Evolutionary conservation across 1,284 basidiomycete species (phyloP).

Genomic region (Cerrena zonata): DNA sequence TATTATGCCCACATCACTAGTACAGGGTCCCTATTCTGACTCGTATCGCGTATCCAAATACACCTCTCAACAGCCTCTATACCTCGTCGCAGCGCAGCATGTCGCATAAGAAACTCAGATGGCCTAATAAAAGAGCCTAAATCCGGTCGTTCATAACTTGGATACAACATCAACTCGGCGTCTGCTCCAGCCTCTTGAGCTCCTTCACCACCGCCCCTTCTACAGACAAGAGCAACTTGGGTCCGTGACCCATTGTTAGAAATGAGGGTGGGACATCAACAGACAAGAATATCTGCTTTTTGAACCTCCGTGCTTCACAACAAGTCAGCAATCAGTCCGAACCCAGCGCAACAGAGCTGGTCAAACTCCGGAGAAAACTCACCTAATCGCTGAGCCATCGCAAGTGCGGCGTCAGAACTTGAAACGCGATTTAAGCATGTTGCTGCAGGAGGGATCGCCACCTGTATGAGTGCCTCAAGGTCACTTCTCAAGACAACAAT

Average conservation of each 20-base stretch:
- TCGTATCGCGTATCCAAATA: not conserved
- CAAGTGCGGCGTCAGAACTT: slow-evolving; percentile 57
- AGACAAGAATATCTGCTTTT: slow-evolving; percentile 66
- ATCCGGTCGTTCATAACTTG: not conserved
- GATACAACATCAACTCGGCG: slow-evolving; percentile 4
- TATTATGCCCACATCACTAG: not conserved
- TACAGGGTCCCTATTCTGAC: not conserved
- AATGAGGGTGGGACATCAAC: slow-evolving; percentile 52
- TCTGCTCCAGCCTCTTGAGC: slow-evolving; percentile 38
- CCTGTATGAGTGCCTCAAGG: slow-evolving; percentile 21
- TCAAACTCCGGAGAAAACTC: slow-evolving; percentile 24
- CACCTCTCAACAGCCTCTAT: not conserved
- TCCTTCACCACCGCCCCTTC: slow-evolving; percentile 52
- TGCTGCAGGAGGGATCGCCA: slow-evolving; percentile 42
- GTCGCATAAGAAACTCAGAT: not conserved
- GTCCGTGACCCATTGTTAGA: slow-evolving; percentile 40
- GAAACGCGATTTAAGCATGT: slow-evolving; percentile 65
- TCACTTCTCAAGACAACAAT: slow-evolving; percentile 4
- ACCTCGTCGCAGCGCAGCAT: not conserved
- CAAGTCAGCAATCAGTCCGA: slow-evolving; percentile 3
- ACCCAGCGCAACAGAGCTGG: slow-evolving; percentile 7
- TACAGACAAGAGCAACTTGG: slow-evolving; percentile 43
- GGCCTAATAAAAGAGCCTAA: not conserved
- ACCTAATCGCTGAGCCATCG: slow-evolving; percentile 79
- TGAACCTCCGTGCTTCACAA: slow-evolving; percentile 49